Evolutionary conservation across 2,329 filamentous ascomycete genomes (phyloP).

Genomic region (Beauveria sp.): DNA sequence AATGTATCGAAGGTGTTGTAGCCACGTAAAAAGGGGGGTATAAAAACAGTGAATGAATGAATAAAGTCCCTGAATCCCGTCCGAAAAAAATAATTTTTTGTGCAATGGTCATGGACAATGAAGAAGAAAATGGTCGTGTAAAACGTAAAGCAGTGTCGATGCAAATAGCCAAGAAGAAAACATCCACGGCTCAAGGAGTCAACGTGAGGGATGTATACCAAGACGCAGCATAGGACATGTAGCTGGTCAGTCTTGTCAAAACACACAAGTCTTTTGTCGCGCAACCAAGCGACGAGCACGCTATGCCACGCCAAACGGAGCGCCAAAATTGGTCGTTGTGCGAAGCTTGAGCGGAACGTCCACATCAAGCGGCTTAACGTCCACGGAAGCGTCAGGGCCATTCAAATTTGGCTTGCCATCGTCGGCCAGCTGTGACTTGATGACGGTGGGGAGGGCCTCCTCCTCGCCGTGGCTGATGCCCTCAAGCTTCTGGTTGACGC

Average conservation of each 20-base stretch:
- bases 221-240: too few relatives aligned
- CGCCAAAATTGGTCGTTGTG: constrained; percentile 39
- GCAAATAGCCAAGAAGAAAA: neutral
- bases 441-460: constrained; percentile 39
- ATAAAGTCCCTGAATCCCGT: too few relatives aligned
- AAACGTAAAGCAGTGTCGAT: neutral
- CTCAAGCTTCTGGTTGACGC: constrained; percentile 44
- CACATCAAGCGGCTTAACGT: constrained; percentile 24
- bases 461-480: constrained; percentile 40
- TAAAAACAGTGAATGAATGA: neutral
- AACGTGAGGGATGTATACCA: neutral
- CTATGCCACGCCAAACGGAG: constrained; percentile 33
- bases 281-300: neutral
- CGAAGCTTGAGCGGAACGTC: constrained; percentile 40
- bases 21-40: neutral
- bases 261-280: neutral
- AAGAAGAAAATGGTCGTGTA: neutral
- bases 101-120: neutral
- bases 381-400: constrained; percentile 8
- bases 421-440: constrained; percentile 21
- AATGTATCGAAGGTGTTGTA: neutral
- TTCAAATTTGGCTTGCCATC: constrained; percentile 17
- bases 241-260: neutral
- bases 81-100: neutral
- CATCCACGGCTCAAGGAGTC: neutral